Percentiles rank a stretch among this genome's conserved stretches.
phyloP scores from a whole-genome alignment of 2,329 filamentous ascomycete genomes.

The Microdochium bolleyi region DNA sequence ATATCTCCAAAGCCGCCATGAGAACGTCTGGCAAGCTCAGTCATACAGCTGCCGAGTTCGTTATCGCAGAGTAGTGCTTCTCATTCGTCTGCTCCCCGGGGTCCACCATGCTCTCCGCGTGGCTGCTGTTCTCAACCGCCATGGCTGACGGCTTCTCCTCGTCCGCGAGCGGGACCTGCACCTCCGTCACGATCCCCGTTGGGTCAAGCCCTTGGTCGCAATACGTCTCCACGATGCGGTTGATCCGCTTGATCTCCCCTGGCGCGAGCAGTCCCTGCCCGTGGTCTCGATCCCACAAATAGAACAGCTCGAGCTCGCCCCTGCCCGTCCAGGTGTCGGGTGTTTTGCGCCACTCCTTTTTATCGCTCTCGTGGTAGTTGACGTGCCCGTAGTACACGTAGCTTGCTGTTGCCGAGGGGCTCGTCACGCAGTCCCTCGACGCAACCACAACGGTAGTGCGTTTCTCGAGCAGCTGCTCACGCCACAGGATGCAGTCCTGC shows the following conservation, averaged over 20 bases:
- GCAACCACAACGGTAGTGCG: constrained; percentile 14
- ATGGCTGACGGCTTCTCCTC: background rate
- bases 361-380: constrained; percentile 3
- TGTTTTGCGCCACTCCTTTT: background rate
- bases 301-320: constrained; percentile 14
- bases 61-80: background rate
- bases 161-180: background rate
- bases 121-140: background rate
- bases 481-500: constrained; percentile 5
- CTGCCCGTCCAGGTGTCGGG: constrained; percentile 11
- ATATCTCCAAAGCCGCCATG: too few relatives aligned
- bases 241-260: constrained; percentile 1
- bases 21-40: too few relatives aligned
- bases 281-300: constrained; percentile 14
- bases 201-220: background rate
- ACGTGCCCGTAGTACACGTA: constrained; percentile 12
- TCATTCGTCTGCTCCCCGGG: background rate
- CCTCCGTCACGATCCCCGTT: background rate
- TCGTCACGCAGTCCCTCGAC: constrained; percentile 13
- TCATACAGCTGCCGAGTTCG: background rate
- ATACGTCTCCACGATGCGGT: constrained; percentile 4
- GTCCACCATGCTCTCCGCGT: background rate
- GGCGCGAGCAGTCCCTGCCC: constrained; percentile 10
- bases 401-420: constrained; percentile 13
- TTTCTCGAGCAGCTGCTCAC: constrained; percentile 3